Percentiles rank a stretch among this genome's conserved stretches.
Evolutionary conservation across 2,329 filamentous ascomycete species (phyloP).

Genomic region (Penicillium sp.): DNA sequence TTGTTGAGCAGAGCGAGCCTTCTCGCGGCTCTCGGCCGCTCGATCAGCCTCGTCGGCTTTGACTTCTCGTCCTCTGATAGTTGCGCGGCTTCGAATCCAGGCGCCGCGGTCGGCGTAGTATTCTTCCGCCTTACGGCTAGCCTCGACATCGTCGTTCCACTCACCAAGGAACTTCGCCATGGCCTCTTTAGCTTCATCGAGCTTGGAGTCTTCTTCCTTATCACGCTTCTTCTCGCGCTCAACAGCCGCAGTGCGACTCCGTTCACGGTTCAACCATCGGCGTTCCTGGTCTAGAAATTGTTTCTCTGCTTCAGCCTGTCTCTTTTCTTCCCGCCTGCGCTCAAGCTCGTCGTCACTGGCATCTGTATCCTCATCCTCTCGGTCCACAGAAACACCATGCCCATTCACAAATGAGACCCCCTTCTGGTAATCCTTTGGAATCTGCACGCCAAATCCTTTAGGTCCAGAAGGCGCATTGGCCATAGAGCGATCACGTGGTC

Average conservation of each 20-base stretch:
- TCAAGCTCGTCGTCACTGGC: conserved; percentile 85
- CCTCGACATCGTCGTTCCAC: conserved; percentile 91
- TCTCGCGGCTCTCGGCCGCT: conserved; percentile 70
- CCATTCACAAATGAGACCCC: conserved; percentile 81
- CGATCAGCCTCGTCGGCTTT: conserved; percentile 80
- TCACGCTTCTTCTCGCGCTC: conserved; percentile 81
- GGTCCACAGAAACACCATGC: conserved; percentile 57
- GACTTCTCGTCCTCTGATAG: conserved; percentile 69
- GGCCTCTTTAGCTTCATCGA: conserved; percentile 61
- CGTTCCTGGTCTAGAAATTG: conserved; percentile 79
- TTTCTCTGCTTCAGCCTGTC: conserved; percentile 72
- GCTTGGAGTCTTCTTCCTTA: conserved; percentile 65
- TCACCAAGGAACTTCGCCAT: conserved; percentile 68
- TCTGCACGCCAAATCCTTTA: conserved; percentile 58
- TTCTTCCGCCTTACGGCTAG: conserved; percentile 64
- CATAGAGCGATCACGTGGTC: conserved; percentile 51
- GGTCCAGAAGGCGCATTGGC: conserved; percentile 70
- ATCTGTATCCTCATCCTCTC: conserved; percentile 81
- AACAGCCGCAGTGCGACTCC: conserved; percentile 75
- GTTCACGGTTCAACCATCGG: conserved; percentile 86
- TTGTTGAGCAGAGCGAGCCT: conserved; percentile 63
- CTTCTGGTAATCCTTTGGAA: conserved; percentile 69
- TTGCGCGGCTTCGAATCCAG: conserved; percentile 77
- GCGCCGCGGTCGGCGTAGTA: conserved; percentile 84
- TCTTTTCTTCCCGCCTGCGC: conserved; percentile 65